phyloP scores from a whole-genome alignment of 768 basidiomycete species.

The Calvatia gigantea region DNA sequence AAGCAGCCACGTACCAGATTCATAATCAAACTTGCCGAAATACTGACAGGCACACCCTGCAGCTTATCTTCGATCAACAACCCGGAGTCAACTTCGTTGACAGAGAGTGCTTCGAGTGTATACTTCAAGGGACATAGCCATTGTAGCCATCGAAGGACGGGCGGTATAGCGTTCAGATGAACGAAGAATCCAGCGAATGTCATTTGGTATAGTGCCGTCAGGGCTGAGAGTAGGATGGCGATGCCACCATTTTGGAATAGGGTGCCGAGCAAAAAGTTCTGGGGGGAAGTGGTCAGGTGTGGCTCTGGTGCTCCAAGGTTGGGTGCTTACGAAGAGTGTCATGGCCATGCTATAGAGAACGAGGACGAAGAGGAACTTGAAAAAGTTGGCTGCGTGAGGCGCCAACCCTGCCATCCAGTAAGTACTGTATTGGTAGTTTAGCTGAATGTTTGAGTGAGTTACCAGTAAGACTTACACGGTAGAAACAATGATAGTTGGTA shows the following conservation, averaged over 20 bases:
- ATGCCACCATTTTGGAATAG: conserved; percentile 84
- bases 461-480: conserved; percentile 57
- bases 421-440: conserved; percentile 43
- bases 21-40: conserved; percentile 87
- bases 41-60: conserved; percentile 75
- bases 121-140: conserved; percentile 88
- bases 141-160: conserved; percentile 90
- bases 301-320: background rate
- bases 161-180: conserved; percentile 79
- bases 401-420: conserved; percentile 96
- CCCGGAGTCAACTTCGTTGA: conserved; percentile 91
- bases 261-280: conserved; percentile 91
- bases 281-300: background rate
- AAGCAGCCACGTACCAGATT: conserved; percentile 56
- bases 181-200: conserved; percentile 93
- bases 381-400: conserved; percentile 74
- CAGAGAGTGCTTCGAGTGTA: conserved; percentile 77
- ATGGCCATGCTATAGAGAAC: conserved; percentile 81
- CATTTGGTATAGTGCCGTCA: conserved; percentile 77
- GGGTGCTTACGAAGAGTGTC: conserved; percentile 72
- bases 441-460: background rate
- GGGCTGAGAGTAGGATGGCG: conserved; percentile 83
- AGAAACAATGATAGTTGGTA: conserved; percentile 85
- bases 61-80: conserved; percentile 78
- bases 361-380: conserved; percentile 92